Percentiles rank a stretch among this genome's conserved stretches.
Evolutionary conservation across 805 yeast genomes (phyloP).

Genomic region (Candida peoriensis): DNA sequence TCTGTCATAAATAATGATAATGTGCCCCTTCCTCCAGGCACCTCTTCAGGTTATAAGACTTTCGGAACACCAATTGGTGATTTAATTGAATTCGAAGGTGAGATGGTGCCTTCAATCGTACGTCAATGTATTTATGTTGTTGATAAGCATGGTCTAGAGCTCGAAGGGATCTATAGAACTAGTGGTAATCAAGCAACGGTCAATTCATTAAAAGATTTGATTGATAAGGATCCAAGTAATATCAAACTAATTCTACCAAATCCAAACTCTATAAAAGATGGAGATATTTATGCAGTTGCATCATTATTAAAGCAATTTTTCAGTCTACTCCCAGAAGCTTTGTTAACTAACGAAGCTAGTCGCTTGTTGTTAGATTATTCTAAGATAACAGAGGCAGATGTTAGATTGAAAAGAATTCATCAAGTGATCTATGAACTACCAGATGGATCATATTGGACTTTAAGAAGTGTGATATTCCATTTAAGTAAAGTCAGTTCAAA

Average conservation of each 20-base stretch:
- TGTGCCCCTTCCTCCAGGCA: constrained; percentile 24
- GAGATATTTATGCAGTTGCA: constrained; percentile 85
- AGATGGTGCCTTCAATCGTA: constrained; percentile 87
- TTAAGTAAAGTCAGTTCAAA: constrained; percentile 65
- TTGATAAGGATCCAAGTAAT: constrained; percentile 73
- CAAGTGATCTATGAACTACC: constrained; percentile 85
- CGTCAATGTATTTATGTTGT: constrained; percentile 82
- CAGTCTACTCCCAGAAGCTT: constrained; percentile 79
- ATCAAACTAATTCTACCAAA: constrained; percentile 47
- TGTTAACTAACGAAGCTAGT: constrained; percentile 62
- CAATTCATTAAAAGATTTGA: constrained; percentile 62
- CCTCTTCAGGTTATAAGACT: constrained; percentile 38
- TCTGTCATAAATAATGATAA: constrained; percentile 24
- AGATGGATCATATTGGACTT: constrained; percentile 91
- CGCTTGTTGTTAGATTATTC: constrained; percentile 65
- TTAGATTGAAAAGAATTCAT: constrained; percentile 72
- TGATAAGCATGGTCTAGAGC: constrained; percentile 75
- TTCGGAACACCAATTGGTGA: constrained; percentile 84
- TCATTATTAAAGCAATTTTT: constrained; percentile 82
- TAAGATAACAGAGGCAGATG: constrained; percentile 54
- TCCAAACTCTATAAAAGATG: constrained; percentile 57
- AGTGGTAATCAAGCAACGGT: constrained; percentile 76
- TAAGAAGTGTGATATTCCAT: constrained; percentile 81
- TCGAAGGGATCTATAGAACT: constrained; percentile 87
- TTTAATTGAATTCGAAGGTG: constrained; percentile 76